phyloP scores from a whole-genome alignment of 2,329 filamentous ascomycete species.

The Fusarium pilosicola region DNA sequence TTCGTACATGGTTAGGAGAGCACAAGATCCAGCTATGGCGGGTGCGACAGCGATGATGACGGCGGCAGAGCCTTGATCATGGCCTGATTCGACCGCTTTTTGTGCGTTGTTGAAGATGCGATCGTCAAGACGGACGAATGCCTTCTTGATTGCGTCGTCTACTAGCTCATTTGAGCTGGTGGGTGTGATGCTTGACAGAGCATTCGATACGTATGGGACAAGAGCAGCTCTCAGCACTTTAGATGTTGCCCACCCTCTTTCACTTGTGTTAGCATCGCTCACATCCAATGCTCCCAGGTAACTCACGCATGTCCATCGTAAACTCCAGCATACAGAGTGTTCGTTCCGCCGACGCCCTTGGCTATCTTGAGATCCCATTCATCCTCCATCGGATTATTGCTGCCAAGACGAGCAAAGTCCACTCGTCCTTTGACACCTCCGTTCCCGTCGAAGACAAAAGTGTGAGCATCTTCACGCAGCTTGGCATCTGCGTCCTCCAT shows the following conservation, averaged over 20 bases:
- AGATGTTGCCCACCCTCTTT: slow-evolving; percentile 54
- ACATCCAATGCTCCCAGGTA: fast-evolving
- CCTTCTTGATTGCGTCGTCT: slow-evolving; percentile 64
- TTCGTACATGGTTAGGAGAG: slow-evolving; percentile 71
- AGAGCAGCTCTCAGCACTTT: slow-evolving; percentile 53
- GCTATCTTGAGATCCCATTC: slow-evolving; percentile 49
- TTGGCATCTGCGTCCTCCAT: slow-evolving; percentile 45
- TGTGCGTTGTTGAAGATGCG: slow-evolving; percentile 58
- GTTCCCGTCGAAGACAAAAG: slow-evolving; percentile 44
- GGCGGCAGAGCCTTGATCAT: slow-evolving; percentile 43
- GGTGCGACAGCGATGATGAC: slow-evolving; percentile 49
- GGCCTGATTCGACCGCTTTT: slow-evolving; percentile 43
- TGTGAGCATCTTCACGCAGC: slow-evolving; percentile 46
- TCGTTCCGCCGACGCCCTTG: slow-evolving; percentile 43
- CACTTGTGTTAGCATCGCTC: slow-evolving; percentile 5
- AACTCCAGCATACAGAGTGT: slow-evolving; percentile 51
- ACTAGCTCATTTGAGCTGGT: slow-evolving; percentile 57
- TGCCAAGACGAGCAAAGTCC: slow-evolving; percentile 49
- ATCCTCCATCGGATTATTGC: slow-evolving; percentile 51
- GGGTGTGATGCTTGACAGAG: slow-evolving; percentile 46
- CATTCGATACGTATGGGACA: slow-evolving; percentile 54
- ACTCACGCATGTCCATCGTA: slow-evolving; percentile 62
- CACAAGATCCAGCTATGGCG: slow-evolving; percentile 66
- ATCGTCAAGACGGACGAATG: slow-evolving; percentile 67
- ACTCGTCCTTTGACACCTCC: slow-evolving; percentile 45